phyloP scores from a whole-genome alignment of 352 stramenopile species.

The Phytophthora quininea region DNA sequence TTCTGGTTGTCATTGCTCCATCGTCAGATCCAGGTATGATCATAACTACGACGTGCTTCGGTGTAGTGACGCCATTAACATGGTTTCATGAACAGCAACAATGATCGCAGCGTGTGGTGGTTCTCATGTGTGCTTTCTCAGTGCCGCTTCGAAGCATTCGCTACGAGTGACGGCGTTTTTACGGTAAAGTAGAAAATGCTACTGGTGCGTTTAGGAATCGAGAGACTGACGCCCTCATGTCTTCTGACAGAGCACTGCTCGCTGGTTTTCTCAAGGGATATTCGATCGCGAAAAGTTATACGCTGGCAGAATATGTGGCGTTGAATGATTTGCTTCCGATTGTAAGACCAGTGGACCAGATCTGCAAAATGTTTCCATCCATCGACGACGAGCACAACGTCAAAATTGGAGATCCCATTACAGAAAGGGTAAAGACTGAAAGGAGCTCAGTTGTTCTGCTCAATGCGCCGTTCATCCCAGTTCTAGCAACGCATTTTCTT shows the following conservation, averaged over 20 bases:
- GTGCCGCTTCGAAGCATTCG: conserved; percentile 41
- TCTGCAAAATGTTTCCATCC: conserved; percentile 44
- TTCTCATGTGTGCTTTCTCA: conserved; percentile 64
- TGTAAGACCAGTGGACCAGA: conserved; percentile 22
- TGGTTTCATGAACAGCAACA: conserved; percentile 36
- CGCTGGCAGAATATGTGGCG: conserved; percentile 46
- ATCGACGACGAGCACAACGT: conserved; percentile 20
- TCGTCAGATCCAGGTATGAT: conserved; percentile 37
- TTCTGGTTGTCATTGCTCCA: conserved; percentile 44
- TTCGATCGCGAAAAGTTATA: conserved; percentile 44
- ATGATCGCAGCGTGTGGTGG: conserved; percentile 55
- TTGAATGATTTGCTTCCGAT: conserved; percentile 46
- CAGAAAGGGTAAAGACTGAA: conserved; percentile 8
- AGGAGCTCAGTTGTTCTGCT: conserved; percentile 39
- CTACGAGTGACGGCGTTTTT: conserved; percentile 55
- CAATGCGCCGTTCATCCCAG: conserved; percentile 57
- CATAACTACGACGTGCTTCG: conserved; percentile 1
- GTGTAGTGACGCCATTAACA: background rate
- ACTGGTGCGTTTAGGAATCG: background rate
- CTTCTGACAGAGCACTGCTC: conserved; percentile 52
- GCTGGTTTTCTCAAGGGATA: conserved; percentile 52
- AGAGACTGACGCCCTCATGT: conserved; percentile 7
- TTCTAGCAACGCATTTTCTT: conserved; percentile 61
- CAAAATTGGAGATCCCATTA: conserved; percentile 21
- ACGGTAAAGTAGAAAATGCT: conserved; percentile 30